Evolutionary conservation across 306 rosid species (phyloP).

Genomic region (Cotoneaster glaucophyllus): DNA sequence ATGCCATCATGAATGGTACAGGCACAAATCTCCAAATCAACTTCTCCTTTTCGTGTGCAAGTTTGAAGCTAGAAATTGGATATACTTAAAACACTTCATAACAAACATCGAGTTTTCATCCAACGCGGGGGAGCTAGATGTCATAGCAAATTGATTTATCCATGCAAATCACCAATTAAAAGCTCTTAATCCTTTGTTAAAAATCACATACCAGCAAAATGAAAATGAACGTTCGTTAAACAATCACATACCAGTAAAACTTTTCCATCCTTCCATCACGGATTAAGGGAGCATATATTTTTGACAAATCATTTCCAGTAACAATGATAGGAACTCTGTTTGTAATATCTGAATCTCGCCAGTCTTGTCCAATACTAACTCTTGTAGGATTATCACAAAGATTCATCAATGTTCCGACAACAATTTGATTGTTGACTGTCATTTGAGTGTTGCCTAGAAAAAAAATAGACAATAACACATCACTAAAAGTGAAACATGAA

Average conservation of each 20-base stretch:
- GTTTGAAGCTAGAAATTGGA: neutral
- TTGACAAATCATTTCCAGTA: constrained; percentile 95
- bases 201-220: constrained; percentile 44
- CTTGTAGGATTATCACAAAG: constrained; percentile 87
- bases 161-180: neutral
- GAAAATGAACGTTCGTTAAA: constrained; percentile 6
- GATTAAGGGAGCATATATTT: constrained; percentile 88
- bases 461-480: constrained; percentile 12
- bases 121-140: neutral
- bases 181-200: neutral
- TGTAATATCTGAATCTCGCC: constrained; percentile 75
- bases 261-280: constrained; percentile 99
- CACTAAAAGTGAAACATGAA: neutral
- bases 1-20: neutral
- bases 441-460: constrained; percentile 73
- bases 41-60: neutral
- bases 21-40: neutral
- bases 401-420: constrained; percentile 94
- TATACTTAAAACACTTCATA: neutral
- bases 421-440: constrained; percentile 99
- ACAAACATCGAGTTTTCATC: neutral
- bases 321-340: constrained; percentile 85
- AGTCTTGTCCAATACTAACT: constrained; percentile 88
- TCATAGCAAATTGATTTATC: neutral
- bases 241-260: constrained; percentile 69